phyloP scores from a whole-genome alignment of 2,329 filamentous ascomycete species.

The Neofusicoccum parvum region DNA sequence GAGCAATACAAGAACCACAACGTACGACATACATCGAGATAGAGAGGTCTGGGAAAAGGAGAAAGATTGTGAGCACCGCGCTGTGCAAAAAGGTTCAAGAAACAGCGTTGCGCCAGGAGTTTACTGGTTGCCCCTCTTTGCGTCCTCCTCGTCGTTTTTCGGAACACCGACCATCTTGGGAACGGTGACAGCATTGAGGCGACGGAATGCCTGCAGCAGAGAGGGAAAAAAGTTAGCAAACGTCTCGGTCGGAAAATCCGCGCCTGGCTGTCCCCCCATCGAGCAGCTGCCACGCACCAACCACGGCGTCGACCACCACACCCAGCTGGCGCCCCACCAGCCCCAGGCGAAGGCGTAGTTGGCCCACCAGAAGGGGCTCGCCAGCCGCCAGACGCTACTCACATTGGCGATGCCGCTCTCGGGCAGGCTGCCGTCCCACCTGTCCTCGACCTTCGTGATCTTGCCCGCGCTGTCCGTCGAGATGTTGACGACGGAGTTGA shows the following conservation, averaged over 20 bases:
- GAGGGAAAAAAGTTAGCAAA: constrained; percentile 31
- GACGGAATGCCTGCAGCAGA: constrained; percentile 50
- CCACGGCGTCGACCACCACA: constrained; percentile 44
- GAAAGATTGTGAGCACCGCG: background rate
- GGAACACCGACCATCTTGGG: constrained; percentile 56
- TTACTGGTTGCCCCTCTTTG: constrained; percentile 48
- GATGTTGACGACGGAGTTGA: constrained; percentile 53
- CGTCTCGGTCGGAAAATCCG: background rate
- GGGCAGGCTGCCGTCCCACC: constrained; percentile 57
- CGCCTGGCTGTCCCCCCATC: no score
- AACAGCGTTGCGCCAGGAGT: background rate
- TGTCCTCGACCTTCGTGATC: constrained; percentile 57
- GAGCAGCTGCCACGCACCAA: constrained; percentile 36
- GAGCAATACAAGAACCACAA: constrained; percentile 23
- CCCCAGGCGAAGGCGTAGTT: constrained; percentile 40
- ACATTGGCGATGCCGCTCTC: constrained; percentile 55
- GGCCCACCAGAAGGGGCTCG: constrained; percentile 43
- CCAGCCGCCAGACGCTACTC: constrained; percentile 29
- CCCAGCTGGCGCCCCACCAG: constrained; percentile 43
- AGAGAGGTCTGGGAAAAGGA: background rate
- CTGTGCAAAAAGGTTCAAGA: background rate
- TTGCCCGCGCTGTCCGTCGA: constrained; percentile 45
- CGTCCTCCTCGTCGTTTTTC: constrained; percentile 56
- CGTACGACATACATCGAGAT: background rate
- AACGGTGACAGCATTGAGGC: constrained; percentile 55